Percentiles rank a stretch among this genome's conserved stretches.
phyloP scores from a whole-genome alignment of 2,329 filamentous ascomycete species.

The Xylariaceae sp. region DNA sequence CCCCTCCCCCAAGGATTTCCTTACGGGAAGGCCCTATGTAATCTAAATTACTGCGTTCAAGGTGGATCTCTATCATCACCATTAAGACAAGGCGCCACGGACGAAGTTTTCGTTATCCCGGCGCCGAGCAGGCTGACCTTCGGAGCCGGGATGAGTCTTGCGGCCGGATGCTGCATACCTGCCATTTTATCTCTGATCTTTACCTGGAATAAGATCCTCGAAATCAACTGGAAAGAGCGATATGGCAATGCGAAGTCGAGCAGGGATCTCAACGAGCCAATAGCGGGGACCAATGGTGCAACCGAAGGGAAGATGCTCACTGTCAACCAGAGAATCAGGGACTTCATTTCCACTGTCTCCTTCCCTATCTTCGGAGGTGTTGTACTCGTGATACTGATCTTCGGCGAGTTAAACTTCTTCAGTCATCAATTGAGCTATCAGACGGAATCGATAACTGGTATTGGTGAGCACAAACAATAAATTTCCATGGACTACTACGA shows the following conservation, averaged over 20 bases:
- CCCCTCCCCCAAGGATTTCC: too few species aligned
- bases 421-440: not conserved
- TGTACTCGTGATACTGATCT: not conserved
- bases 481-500: not conserved
- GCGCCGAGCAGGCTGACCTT: constrained; percentile 53
- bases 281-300: not conserved
- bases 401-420: not conserved
- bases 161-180: constrained; percentile 61
- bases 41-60: not conserved
- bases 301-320: not conserved
- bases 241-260: constrained; percentile 25
- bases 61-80: constrained; percentile 35
- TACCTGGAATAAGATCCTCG: constrained; percentile 61
- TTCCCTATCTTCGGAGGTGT: not conserved
- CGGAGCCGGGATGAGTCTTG: constrained; percentile 54
- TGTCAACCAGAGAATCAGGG: not conserved
- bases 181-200: constrained; percentile 55
- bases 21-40: too few species aligned
- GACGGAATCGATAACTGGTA: not conserved
- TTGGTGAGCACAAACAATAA: constrained; percentile 2
- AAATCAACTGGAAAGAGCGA: constrained; percentile 53
- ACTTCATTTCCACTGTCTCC: not conserved
- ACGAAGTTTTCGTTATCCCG: constrained; percentile 61
- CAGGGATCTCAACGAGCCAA: not conserved
- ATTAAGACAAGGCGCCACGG: constrained; percentile 49